Conservation (phyloP, 148 eudicot species). For the Mesembryanthemum crystallinum region DNA sequence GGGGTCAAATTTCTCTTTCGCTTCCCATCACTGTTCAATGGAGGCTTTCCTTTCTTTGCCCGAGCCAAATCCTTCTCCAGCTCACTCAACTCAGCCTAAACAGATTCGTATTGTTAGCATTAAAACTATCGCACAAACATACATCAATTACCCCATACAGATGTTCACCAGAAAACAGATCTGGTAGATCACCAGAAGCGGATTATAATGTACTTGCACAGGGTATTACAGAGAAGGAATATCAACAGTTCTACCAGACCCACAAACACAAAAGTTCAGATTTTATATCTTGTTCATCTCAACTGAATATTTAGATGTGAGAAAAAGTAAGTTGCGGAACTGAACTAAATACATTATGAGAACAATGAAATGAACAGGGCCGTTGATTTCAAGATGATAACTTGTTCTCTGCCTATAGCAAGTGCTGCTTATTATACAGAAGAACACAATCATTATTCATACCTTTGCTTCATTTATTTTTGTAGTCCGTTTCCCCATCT, state of each 20-base stretch:
- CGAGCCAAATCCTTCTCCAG: constrained; percentile 68
- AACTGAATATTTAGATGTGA: no score
- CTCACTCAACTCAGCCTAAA: constrained; percentile 56
- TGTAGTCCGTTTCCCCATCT: constrained; percentile 65
- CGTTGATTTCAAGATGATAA: not conserved
- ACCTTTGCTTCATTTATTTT: constrained; percentile 88
- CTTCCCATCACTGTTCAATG: constrained; percentile 72
- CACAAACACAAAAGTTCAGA: not conserved
- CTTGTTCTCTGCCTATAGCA: not conserved
- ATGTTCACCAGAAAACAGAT: not conserved
- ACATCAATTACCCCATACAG: not conserved
- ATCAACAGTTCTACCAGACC: not conserved
- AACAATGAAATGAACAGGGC: no score
- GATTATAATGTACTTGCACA: not conserved
- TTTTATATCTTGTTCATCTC: not conserved
- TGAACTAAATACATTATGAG: no score
- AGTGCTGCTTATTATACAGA: not conserved
- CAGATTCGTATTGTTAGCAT: constrained; percentile 17
- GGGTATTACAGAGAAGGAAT: not conserved
- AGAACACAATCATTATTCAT: constrained; percentile 18
- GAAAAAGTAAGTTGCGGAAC: no score
- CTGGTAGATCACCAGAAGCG: not conserved
- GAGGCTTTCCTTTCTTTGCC: constrained; percentile 90
- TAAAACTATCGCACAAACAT: not conserved
- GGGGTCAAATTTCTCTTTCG: constrained; percentile 66